These are phyloP conservation scores for Serendipita sp. DNA, from an alignment of 768 basidiomycete genomes.

Conservation along the genomic window DNA sequence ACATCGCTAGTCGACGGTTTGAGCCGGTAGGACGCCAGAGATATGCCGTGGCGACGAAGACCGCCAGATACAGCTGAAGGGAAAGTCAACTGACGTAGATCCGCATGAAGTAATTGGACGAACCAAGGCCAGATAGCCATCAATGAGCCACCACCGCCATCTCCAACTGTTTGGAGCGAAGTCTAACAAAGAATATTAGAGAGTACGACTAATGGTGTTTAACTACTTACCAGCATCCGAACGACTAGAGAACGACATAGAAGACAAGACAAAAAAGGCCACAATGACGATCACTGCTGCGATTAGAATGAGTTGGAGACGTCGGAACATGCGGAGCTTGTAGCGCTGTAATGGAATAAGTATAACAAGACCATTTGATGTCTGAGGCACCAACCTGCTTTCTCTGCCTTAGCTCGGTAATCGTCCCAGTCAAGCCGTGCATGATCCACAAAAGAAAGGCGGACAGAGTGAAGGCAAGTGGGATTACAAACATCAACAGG, in stretches of 20 bases:
- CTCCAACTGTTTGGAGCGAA: conserved; percentile 86
- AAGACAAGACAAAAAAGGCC: conserved; percentile 85
- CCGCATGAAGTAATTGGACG: not conserved
- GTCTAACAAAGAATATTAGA: conserved; percentile 29
- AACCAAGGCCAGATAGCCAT: conserved; percentile 73
- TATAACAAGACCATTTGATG: not conserved
- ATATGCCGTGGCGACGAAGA: conserved; percentile 68
- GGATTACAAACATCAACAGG: conserved; percentile 80
- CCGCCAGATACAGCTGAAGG: conserved; percentile 49
- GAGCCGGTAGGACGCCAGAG: conserved; percentile 88
- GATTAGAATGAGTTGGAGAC: conserved; percentile 71
- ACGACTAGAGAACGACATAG: conserved; percentile 79
- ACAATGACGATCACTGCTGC: conserved; percentile 65
- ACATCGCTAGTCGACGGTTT: conserved; percentile 90
- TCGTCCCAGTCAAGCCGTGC: conserved; percentile 37
- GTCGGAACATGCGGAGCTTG: conserved; percentile 79
- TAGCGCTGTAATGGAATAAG: conserved; percentile 26
- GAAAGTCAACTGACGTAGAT: not conserved
- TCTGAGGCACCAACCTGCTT: not conserved
- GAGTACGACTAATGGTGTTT: conserved; percentile 5
- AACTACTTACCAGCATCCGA: conserved; percentile 59
- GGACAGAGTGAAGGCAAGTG: conserved; percentile 88
- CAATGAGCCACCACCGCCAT: conserved; percentile 88
- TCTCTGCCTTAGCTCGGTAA: not conserved
- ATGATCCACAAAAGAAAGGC: conserved; percentile 94